Percentiles rank a stretch among this genome's conserved stretches.
Conservation (phyloP, 2,329 filamentous ascomycete genomes). For the Tolypocladium cylindrosporum region DNA sequence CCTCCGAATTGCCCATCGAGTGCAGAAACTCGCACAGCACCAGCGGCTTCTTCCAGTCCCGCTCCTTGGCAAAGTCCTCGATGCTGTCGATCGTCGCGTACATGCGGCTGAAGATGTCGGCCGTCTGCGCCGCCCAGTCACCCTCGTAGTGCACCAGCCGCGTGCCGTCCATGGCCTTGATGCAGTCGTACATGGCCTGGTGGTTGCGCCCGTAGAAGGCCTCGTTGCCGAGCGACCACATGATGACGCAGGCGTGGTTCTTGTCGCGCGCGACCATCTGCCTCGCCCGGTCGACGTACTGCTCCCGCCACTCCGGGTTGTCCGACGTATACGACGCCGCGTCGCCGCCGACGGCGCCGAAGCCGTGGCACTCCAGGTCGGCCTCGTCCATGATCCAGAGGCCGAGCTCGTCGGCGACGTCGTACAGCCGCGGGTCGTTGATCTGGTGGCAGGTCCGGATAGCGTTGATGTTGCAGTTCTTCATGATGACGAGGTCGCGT, state of each 20-base stretch:
- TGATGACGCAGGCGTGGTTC: conserved; percentile 54
- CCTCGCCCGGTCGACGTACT: conserved; percentile 56
- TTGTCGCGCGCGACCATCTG: conserved; percentile 52
- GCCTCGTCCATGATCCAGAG: conserved; percentile 53
- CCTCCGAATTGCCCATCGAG: conserved; percentile 66
- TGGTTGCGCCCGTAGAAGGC: conserved; percentile 61
- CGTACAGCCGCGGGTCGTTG: conserved; percentile 49
- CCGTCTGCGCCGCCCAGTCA: conserved; percentile 44
- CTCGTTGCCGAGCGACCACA: conserved; percentile 67
- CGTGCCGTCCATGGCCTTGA: conserved; percentile 44
- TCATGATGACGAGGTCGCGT: conserved; percentile 55
- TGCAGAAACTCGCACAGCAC: conserved; percentile 46
- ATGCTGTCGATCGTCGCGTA: conserved; percentile 44
- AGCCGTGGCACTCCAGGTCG: conserved; percentile 45
- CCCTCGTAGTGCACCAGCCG: conserved; percentile 58
- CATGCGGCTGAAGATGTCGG: conserved; percentile 58
- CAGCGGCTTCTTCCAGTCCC: conserved; percentile 43
- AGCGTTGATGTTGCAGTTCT: conserved; percentile 59
- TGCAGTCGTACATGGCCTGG: conserved; percentile 55
- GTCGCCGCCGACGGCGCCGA: conserved; percentile 28
- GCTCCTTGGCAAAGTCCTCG: conserved; percentile 26
- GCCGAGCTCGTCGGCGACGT: conserved; percentile 52
- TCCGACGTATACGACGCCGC: conserved; percentile 38
- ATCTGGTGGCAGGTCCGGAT: conserved; percentile 60
- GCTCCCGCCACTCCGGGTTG: conserved; percentile 50